Evolutionary conservation across 331 rosid genomes (phyloP).

Genomic region (Quercus lobata): DNA sequence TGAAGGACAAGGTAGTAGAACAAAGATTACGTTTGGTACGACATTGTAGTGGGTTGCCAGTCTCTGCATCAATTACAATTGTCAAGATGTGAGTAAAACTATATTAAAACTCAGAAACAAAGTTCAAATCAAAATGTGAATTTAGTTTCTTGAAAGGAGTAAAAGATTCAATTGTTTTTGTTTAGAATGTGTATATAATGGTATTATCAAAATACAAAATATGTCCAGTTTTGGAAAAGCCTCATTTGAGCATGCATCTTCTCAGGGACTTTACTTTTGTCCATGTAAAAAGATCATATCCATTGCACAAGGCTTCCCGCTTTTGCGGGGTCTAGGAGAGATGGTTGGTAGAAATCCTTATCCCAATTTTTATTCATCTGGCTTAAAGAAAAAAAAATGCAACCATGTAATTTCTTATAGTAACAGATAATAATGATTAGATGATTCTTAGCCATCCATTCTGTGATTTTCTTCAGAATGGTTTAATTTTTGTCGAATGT

Average conservation of each 20-base stretch:
- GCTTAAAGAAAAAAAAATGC: neutral
- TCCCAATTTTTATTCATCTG: neutral
- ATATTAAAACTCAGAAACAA: neutral
- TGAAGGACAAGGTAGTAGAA: neutral
- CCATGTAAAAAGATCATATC: neutral
- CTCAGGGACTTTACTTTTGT: neutral
- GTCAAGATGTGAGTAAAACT: constrained; percentile 19
- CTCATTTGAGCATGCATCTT: neutral
- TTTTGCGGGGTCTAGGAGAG: no score
- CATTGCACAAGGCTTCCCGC: no score
- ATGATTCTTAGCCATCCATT: no score
- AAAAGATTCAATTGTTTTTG: neutral
- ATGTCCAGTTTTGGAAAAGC: neutral
- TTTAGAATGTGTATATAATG: neutral
- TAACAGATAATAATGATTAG: no score
- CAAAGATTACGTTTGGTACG: constrained; percentile 46
- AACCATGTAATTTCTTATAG: neutral
- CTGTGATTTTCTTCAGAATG: no score
- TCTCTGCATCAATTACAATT: constrained; percentile 38
- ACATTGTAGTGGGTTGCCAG: constrained; percentile 53
- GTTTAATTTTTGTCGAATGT: no score
- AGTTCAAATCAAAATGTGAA: neutral
- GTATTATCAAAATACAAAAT: neutral
- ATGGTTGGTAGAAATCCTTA: no score
- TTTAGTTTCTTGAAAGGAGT: neutral